Evolutionary conservation across 305 asterid genomes (phyloP).

Genomic region (Fraxinus angustifolia): DNA sequence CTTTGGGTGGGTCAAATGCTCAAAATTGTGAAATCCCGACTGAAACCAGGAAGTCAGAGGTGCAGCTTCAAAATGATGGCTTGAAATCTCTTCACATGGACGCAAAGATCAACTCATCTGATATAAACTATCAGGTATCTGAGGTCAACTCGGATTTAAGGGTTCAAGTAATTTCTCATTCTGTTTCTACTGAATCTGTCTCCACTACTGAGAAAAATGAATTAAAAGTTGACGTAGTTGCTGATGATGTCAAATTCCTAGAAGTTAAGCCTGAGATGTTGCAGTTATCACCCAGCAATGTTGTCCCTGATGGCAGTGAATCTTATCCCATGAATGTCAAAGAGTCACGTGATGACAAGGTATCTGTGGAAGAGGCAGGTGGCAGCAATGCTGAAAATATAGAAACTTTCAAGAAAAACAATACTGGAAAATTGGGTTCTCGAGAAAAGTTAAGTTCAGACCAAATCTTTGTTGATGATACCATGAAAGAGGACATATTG

Average conservation of each 20-base stretch:
- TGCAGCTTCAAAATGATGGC: constrained; percentile 41
- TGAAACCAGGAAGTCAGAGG: constrained; percentile 33
- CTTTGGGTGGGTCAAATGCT: constrained; percentile 25
- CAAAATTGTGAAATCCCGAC: constrained; percentile 26
- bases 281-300: constrained; percentile 37
- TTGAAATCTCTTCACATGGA: constrained; percentile 32
- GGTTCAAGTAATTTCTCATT: constrained; percentile 66
- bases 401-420: constrained; percentile 34
- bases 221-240: constrained; percentile 61
- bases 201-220: constrained; percentile 71
- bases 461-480: constrained; percentile 77
- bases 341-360: constrained; percentile 32
- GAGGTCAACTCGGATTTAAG: constrained; percentile 65
- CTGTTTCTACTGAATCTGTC: constrained; percentile 69
- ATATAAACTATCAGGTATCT: constrained; percentile 65
- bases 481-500: constrained; percentile 69
- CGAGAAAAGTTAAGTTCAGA: constrained; percentile 58
- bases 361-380: constrained; percentile 33
- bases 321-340: constrained; percentile 55
- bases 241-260: constrained; percentile 63
- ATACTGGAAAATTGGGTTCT: constrained; percentile 45
- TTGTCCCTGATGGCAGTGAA: constrained; percentile 44
- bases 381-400: constrained; percentile 28
- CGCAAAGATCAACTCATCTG: constrained; percentile 31
- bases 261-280: constrained; percentile 61